Evolutionary conservation across 495 filamentous ascomycete species (phyloP).

Genomic region (Bombardia bombarda): DNA sequence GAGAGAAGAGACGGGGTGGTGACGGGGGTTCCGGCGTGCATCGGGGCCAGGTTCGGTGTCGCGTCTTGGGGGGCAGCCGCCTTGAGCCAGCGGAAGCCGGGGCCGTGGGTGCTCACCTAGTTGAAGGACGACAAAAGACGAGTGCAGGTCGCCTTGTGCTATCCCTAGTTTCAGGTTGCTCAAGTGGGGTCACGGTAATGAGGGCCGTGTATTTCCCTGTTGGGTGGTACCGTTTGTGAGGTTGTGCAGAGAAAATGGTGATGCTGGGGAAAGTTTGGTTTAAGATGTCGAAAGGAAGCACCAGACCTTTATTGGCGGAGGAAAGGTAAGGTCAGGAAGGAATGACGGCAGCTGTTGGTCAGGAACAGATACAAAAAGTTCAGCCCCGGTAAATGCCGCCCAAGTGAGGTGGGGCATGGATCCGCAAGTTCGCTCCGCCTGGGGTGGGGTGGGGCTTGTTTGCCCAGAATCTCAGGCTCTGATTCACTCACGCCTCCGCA

Average conservation of each 20-base stretch:
- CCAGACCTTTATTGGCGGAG: constrained; percentile 17
- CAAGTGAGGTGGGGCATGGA: neutral
- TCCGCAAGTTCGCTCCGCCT: neutral
- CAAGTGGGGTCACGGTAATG: too few species aligned
- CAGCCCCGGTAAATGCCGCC: constrained; percentile 20
- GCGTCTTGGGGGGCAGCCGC: constrained; percentile 5
- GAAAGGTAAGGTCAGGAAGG: constrained; percentile 13
- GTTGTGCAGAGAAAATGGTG: constrained; percentile 4
- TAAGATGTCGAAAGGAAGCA: constrained; percentile 8
- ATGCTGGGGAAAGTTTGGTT: constrained; percentile 9
- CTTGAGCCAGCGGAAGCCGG: constrained; percentile 5
- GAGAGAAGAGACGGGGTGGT: neutral
- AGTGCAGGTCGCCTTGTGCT: constrained; percentile 28
- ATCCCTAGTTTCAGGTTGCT: constrained; percentile 8
- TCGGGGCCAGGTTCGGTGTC: too few species aligned
- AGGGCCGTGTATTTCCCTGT: too few species aligned
- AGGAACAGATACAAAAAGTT: constrained; percentile 23
- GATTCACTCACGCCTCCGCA: too few species aligned
- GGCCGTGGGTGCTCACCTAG: constrained; percentile 3
- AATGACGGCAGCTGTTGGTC: constrained; percentile 26
- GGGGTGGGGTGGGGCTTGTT: neutral
- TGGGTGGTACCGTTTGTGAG: too few species aligned
- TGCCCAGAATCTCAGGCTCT: too few species aligned
- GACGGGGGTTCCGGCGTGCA: constrained; percentile 1
- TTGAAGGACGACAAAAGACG: constrained; percentile 19